Evolutionary conservation across 305 asterid species (phyloP).

Genomic region (Lippia alba): DNA sequence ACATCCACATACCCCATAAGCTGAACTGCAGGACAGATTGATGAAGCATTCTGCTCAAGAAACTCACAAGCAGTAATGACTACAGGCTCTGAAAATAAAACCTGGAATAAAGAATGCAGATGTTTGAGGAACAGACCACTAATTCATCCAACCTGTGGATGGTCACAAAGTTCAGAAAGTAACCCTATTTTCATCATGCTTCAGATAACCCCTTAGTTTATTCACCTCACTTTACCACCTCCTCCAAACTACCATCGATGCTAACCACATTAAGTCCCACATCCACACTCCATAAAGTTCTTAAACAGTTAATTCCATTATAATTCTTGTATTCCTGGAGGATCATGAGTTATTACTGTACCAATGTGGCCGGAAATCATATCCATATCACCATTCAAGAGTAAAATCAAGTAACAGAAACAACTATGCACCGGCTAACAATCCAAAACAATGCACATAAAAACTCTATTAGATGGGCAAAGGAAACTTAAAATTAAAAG

Average conservation of each 20-base stretch:
- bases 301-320: neutral
- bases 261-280: neutral
- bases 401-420: neutral
- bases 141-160: constrained; percentile 16
- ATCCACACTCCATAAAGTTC: too few relatives aligned
- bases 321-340: neutral
- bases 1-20: constrained; percentile 71
- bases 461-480: too few relatives aligned
- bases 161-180: neutral
- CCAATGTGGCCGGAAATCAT: neutral
- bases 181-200: neutral
- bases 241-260: constrained; percentile 9
- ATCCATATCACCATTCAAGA: neutral
- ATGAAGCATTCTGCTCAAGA: constrained; percentile 90
- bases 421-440: neutral
- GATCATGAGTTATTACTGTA: neutral
- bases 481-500: too few relatives aligned
- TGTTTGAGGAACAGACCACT: neutral
- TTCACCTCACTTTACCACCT: constrained; percentile 7
- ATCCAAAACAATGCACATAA: neutral
- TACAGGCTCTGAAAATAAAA: constrained; percentile 84
- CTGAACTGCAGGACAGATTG: constrained; percentile 78
- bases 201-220: neutral
- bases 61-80: constrained; percentile 86
- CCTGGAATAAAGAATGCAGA: constrained; percentile 56